Evolutionary conservation across 306 rosid genomes (phyloP).

Genomic region (Psophocarpus tetragonolobus): DNA sequence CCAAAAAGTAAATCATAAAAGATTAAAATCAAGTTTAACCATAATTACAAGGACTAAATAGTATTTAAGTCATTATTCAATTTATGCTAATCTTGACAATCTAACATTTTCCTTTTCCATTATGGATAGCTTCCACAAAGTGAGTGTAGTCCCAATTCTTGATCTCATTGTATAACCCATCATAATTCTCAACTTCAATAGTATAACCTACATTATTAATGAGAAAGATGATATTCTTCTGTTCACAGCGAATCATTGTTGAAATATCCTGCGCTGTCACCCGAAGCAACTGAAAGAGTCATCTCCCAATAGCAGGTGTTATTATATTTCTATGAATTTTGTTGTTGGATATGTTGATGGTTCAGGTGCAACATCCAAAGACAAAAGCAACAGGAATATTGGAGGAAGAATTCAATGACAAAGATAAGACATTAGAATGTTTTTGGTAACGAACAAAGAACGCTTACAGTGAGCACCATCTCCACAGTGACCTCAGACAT

Average conservation of each 20-base stretch:
- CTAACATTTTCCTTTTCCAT: conserved; percentile 91
- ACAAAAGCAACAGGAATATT: too few relatives aligned
- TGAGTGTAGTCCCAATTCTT: conserved; percentile 90
- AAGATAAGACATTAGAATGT: too few relatives aligned
- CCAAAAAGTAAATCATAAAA: neutral
- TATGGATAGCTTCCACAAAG: conserved; percentile 81
- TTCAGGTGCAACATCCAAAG: too few relatives aligned
- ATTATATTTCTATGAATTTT: too few relatives aligned
- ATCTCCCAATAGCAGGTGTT: too few relatives aligned
- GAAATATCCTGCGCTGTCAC: conserved; percentile 94
- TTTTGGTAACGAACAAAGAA: too few relatives aligned
- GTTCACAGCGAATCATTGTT: conserved; percentile 81
- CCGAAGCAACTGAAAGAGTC: too few relatives aligned
- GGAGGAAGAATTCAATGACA: too few relatives aligned
- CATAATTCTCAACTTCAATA: conserved; percentile 91
- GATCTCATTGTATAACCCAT: conserved; percentile 90
- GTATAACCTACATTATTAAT: conserved; percentile 90
- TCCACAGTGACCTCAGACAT: too few relatives aligned
- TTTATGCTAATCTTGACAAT: conserved; percentile 64
- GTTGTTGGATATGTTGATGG: too few relatives aligned
- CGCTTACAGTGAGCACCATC: too few relatives aligned
- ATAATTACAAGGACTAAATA: neutral
- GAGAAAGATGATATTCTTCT: conserved; percentile 74
- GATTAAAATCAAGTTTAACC: neutral
- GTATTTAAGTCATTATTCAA: neutral